Conservation (phyloP, 257 asterid genomes). For the Osmanthus fragrans region DNA sequence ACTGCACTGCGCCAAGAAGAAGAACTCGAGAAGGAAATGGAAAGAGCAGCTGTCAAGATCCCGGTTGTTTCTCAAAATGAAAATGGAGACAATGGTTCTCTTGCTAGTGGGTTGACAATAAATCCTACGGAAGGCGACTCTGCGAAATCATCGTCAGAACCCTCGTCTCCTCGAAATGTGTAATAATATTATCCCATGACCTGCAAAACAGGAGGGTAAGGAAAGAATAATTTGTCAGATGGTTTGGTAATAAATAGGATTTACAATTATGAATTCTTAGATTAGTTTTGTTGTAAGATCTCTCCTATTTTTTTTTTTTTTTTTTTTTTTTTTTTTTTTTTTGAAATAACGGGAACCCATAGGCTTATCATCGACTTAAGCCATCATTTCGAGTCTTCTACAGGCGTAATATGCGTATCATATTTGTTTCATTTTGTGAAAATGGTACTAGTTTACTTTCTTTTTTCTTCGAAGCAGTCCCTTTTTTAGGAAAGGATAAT, state of each 20-base stretch:
- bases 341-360: not conserved
- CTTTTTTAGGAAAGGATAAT: not conserved
- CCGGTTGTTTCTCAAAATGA: constrained; percentile 54
- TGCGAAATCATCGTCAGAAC: constrained; percentile 37
- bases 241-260: constrained; percentile 11
- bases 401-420: too few relatives aligned
- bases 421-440: too few relatives aligned
- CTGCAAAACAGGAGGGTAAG: constrained; percentile 24
- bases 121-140: constrained; percentile 48
- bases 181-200: constrained; percentile 26
- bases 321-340: too few relatives aligned
- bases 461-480: not conserved
- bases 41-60: constrained; percentile 65
- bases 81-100: constrained; percentile 41
- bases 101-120: constrained; percentile 34
- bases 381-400: not conserved
- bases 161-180: constrained; percentile 60
- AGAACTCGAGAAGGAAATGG: constrained; percentile 96
- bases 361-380: constrained; percentile 7
- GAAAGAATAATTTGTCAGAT: constrained; percentile 17
- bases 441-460: too few relatives aligned
- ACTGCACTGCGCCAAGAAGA: constrained; percentile 80
- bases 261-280: constrained; percentile 15
- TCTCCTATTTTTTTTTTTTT: constrained; percentile 23
- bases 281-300: constrained; percentile 21